phyloP scores from a whole-genome alignment of 805 yeast genomes.

The Pichia scutulata region DNA sequence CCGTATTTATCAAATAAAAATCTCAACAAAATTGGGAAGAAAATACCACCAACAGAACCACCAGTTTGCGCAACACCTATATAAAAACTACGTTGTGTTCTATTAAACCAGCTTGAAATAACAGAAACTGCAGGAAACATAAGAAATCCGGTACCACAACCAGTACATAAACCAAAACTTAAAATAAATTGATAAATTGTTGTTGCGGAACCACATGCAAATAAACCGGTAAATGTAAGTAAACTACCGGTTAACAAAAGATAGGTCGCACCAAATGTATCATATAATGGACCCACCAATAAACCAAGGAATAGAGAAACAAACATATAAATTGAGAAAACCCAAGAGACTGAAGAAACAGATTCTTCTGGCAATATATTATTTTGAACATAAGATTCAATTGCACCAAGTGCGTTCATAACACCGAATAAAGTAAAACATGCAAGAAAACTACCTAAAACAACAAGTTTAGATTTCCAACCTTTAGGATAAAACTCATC shows the following conservation, averaged over 20 bases:
- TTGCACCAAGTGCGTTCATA: slow-evolving; percentile 52
- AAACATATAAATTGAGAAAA: slow-evolving; percentile 51
- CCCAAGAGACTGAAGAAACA: slow-evolving; percentile 54
- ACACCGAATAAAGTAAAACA: slow-evolving; percentile 46
- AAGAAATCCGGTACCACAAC: slow-evolving; percentile 52
- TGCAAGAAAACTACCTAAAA: slow-evolving; percentile 51
- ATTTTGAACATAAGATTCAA: slow-evolving; percentile 50
- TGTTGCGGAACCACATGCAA: slow-evolving; percentile 50
- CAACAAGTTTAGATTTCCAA: slow-evolving; percentile 42
- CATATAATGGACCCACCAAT: slow-evolving; percentile 46
- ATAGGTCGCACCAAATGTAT: slow-evolving; percentile 45
- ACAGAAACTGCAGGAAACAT: slow-evolving; percentile 56
- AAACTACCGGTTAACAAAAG: slow-evolving; percentile 39
- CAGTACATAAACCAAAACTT: slow-evolving; percentile 48
- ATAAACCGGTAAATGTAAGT: slow-evolving; percentile 42
- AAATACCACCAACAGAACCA: slow-evolving; percentile 47
- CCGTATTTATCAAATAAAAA: slow-evolving; percentile 41
- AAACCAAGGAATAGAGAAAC: slow-evolving; percentile 37
- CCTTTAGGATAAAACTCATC: slow-evolving; percentile 47
- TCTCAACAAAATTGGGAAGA: slow-evolving; percentile 45
- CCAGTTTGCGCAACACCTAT: slow-evolving; percentile 44
- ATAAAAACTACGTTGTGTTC: slow-evolving; percentile 47
- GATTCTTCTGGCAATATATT: slow-evolving; percentile 42
- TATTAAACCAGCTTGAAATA: slow-evolving; percentile 55
- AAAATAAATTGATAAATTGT: slow-evolving; percentile 54